Base-by-base conservation (phyloP, 2,329 filamentous ascomycete genomes). In the Botryotinia globosa region DNA sequence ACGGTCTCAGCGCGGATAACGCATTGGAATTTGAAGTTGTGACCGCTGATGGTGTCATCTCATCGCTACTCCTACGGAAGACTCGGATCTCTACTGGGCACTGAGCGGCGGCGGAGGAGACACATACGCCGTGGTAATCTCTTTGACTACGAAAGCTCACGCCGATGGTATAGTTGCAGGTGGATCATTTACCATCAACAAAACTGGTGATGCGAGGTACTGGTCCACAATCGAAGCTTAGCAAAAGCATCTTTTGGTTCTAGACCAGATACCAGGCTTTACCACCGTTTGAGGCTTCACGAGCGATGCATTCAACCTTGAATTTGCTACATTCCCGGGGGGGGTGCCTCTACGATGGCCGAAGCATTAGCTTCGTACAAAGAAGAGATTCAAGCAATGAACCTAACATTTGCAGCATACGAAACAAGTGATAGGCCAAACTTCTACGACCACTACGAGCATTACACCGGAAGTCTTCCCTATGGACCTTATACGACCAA, bases 1-100 rank as follows among this genome's bases (percentile, higher is more conserved):
- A 71, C 16, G 58, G 69, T n/a, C 54, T 71, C 20, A 12, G 39
- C 20, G 58, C 59, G 4, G 69, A 71, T 34, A 64, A 64, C 8
- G 22, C 44, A 32, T 22, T 71, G 12, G 69, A 71, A 51, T 71
- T 29, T 8, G 58, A 71, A 25, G 56, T 71, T 37, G 69, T 71
- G n/a, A 67, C 45, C 4, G 69, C 29, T 56, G 42, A 66, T 14
- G 63, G 70, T 25, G 29, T 10, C 48, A 66, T 48, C 39, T 54
- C 22, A n/a, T 45, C 14, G 62, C 62, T 32, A 72, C 44, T 20
- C 48, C 45, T 4, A 44, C 37, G 3, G 7, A 39, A 25, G 22
- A 72, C n/a, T 34, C 69, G 5, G 69, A 71, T 3, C 42, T 62
- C 42, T 62, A 29, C 59, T 62, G 59, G 59, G 59, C 59, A n/a